These are phyloP conservation scores for Trypanosoma brucei DNA, from an alignment of 208 protist genomes.

Conservation along the genomic window DNA sequence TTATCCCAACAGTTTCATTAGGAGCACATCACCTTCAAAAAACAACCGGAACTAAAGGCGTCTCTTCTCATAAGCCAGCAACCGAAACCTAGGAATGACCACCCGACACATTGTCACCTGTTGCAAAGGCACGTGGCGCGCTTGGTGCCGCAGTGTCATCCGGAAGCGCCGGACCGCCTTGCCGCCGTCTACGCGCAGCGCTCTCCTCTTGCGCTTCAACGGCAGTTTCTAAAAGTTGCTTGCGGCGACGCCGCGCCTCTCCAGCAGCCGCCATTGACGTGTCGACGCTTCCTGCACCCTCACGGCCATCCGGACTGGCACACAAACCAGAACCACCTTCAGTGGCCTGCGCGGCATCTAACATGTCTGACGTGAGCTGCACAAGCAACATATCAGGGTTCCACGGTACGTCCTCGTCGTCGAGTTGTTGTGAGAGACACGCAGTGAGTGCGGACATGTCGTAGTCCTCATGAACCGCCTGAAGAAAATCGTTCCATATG, in stretches of 20 bases:
- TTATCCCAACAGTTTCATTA: no score
- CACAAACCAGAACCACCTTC: constrained; percentile 10
- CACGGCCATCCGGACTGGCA: not conserved
- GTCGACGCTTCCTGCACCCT: not conserved
- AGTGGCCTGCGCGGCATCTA: constrained; percentile 52
- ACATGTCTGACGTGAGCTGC: constrained; percentile 84
- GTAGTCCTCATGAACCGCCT: constrained; percentile 56
- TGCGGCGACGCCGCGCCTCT: constrained; percentile 15
- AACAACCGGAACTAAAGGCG: no score
- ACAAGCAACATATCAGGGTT: constrained; percentile 87
- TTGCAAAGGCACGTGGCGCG: not conserved
- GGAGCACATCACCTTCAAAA: no score
- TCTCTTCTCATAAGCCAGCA: no score
- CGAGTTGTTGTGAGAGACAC: constrained; percentile 70
- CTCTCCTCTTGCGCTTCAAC: constrained; percentile 7
- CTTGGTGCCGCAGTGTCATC: not conserved
- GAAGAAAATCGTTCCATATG: constrained; percentile 69
- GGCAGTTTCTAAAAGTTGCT: constrained; percentile 12
- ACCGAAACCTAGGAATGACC: not conserved
- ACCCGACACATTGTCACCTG: not conserved
- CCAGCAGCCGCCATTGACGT: not conserved
- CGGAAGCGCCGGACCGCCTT: not conserved
- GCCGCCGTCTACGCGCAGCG: constrained; percentile 6
- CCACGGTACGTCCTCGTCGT: constrained; percentile 80
- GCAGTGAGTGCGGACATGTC: constrained; percentile 82